phyloP scores from a whole-genome alignment of 306 rosid genomes.

The Pyrus betulifolia region DNA sequence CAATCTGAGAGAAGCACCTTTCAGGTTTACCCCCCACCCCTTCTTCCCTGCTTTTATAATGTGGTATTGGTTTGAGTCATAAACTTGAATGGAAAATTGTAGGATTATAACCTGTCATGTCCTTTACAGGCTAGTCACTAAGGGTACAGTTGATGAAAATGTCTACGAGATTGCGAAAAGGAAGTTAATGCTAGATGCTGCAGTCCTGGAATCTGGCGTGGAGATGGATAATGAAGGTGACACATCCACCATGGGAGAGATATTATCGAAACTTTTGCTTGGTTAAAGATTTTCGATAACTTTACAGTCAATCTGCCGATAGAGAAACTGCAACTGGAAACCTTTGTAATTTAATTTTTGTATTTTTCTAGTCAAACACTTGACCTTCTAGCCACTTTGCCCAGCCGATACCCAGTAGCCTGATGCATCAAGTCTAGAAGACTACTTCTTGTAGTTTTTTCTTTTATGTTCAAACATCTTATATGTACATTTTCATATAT shows the following conservation, averaged over 20 bases:
- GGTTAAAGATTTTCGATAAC: conserved; percentile 34
- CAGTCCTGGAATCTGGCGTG: conserved; percentile 76
- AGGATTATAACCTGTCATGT: neutral
- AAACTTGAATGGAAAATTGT: neutral
- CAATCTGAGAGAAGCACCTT: neutral
- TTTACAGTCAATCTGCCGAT: neutral
- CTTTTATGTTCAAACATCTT: too few species aligned
- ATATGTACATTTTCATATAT: too few species aligned
- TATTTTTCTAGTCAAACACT: neutral
- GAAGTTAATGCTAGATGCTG: conserved; percentile 86
- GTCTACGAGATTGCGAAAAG: conserved; percentile 94
- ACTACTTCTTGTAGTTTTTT: too few species aligned
- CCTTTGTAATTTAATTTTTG: neutral
- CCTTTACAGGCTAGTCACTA: conserved; percentile 68
- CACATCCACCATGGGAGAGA: conserved; percentile 93
- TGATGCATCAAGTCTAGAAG: too few species aligned
- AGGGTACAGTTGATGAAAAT: conserved; percentile 90
- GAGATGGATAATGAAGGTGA: conserved; percentile 67
- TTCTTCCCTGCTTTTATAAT: neutral
- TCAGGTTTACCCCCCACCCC: neutral
- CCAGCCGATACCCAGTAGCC: too few species aligned
- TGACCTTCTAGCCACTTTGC: too few species aligned
- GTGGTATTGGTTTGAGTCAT: neutral
- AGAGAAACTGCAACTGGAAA: neutral
- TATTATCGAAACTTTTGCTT: conserved; percentile 71